These are phyloP conservation scores for Knoxia roxburghii DNA, from an alignment of 257 asterid species.

Conservation along the genomic window DNA sequence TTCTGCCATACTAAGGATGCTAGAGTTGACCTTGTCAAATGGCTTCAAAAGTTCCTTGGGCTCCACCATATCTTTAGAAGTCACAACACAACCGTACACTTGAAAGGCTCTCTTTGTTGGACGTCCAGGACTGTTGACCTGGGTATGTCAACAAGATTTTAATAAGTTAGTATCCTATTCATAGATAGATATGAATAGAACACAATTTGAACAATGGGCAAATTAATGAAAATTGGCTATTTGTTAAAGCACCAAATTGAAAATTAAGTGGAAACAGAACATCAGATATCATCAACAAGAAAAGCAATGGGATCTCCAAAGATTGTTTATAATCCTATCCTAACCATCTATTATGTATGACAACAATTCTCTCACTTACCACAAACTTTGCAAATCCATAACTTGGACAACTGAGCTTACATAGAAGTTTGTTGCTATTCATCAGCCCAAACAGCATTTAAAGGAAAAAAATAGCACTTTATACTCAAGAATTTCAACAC, in stretches of 20 bases:
- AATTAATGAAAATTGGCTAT: neutral
- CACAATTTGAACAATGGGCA: neutral
- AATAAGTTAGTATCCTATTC: neutral
- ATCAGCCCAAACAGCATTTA: neutral
- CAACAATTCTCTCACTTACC: neutral
- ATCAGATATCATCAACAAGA: neutral
- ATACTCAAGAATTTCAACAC: neutral
- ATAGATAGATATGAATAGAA: neutral
- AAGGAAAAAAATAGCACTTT: neutral
- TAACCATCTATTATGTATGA: neutral
- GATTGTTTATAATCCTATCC: neutral
- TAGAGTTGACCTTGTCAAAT: constrained; percentile 59
- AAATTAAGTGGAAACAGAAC: neutral
- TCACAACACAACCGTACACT: constrained; percentile 81
- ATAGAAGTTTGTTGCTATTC: neutral
- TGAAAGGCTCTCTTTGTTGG: constrained; percentile 60
- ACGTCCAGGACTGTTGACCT: constrained; percentile 50
- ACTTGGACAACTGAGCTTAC: neutral
- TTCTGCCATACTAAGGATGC: neutral
- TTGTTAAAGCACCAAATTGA: neutral
- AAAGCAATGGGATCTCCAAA: too few species aligned
- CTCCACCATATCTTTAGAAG: constrained; percentile 77
- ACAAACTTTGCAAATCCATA: neutral
- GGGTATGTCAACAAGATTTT: constrained; percentile 13
- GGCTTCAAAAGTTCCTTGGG: constrained; percentile 53